Percentiles rank a stretch among this genome's conserved stretches.
phyloP scores from a whole-genome alignment of 495 filamentous ascomycete genomes.

The Beverwykella pulmonaria region DNA sequence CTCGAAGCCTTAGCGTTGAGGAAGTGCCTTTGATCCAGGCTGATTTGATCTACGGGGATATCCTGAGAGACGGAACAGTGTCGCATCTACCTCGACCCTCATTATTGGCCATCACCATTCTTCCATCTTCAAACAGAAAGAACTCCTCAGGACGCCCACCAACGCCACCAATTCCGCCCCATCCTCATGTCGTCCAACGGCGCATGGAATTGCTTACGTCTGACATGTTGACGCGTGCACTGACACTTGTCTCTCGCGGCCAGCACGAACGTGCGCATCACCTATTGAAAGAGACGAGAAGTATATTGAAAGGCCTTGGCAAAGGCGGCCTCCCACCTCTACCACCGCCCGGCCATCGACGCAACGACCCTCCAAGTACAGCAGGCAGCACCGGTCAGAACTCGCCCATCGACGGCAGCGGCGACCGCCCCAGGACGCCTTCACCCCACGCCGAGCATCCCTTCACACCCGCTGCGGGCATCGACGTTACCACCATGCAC shows the following conservation, averaged over 20 bases:
- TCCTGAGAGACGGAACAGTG: slow-evolving; percentile 86
- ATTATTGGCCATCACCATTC: slow-evolving; percentile 96
- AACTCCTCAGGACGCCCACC: slow-evolving; percentile 57
- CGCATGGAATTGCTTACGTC: slow-evolving; percentile 98
- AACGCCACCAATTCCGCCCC: slow-evolving; percentile 90
- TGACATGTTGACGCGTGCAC: slow-evolving; percentile 92
- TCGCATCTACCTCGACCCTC: slow-evolving; percentile 87
- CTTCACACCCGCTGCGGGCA: slow-evolving; percentile 69
- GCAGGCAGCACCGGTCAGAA: slow-evolving; percentile 29
- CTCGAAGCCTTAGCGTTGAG: slow-evolving; percentile 81
- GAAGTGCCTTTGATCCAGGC: slow-evolving; percentile 96
- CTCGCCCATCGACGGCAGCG: slow-evolving; percentile 32
- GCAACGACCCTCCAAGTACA: slow-evolving; percentile 41
- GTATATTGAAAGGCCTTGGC: slow-evolving; percentile 92
- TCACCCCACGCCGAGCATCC: slow-evolving; percentile 56
- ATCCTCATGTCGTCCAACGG: slow-evolving; percentile 92
- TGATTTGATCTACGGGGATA: slow-evolving; percentile 90
- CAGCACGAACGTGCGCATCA: slow-evolving; percentile 94
- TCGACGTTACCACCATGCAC: slow-evolving; percentile 75
- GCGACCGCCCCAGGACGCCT: slow-evolving; percentile 46
- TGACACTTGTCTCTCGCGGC: slow-evolving; percentile 87
- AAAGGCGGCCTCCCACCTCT: slow-evolving; percentile 96
- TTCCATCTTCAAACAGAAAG: slow-evolving; percentile 73
- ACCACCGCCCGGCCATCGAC: slow-evolving; percentile 55
- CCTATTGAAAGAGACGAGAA: slow-evolving; percentile 86